Conservation (phyloP, 1,284 basidiomycete genomes). For the Gymnopus androsaceus region DNA sequence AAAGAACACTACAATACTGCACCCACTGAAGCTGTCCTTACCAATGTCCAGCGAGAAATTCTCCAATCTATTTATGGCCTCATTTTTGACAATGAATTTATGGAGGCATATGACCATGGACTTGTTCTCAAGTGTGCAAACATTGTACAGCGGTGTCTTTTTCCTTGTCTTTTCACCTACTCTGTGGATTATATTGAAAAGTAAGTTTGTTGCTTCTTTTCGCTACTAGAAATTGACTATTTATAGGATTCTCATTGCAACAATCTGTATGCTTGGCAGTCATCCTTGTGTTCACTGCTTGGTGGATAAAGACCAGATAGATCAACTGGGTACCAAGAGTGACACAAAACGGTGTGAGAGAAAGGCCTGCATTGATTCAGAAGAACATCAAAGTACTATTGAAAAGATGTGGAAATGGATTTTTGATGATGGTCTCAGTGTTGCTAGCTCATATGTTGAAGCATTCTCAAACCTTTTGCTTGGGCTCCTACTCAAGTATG, state of each 20-base stretch:
- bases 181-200: conserved; percentile 26
- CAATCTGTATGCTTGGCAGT: conserved; percentile 7
- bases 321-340: too few relatives aligned
- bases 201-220: conserved; percentile 24
- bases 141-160: conserved; percentile 18
- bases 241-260: conserved; percentile 15
- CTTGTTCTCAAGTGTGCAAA: conserved; percentile 22
- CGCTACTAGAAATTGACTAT: not conserved
- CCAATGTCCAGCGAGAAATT: conserved; percentile 25
- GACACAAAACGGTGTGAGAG: too few relatives aligned
- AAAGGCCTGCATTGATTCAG: too few relatives aligned
- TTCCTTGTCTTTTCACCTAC: conserved; percentile 22
- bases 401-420: too few relatives aligned
- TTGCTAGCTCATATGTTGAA: too few relatives aligned
- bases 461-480: too few relatives aligned
- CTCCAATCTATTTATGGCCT: conserved; percentile 24
- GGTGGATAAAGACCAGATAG: conserved; percentile 12
- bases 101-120: conserved; percentile 23
- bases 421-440: too few relatives aligned
- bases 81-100: conserved; percentile 24
- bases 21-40: conserved; percentile 14
- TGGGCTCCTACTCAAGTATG: too few relatives aligned
- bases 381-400: too few relatives aligned
- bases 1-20: conserved; percentile 1
- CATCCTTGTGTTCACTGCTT: conserved; percentile 25